Conservation (phyloP, 2,329 filamentous ascomycete species). For the Metarhizium humberi region DNA sequence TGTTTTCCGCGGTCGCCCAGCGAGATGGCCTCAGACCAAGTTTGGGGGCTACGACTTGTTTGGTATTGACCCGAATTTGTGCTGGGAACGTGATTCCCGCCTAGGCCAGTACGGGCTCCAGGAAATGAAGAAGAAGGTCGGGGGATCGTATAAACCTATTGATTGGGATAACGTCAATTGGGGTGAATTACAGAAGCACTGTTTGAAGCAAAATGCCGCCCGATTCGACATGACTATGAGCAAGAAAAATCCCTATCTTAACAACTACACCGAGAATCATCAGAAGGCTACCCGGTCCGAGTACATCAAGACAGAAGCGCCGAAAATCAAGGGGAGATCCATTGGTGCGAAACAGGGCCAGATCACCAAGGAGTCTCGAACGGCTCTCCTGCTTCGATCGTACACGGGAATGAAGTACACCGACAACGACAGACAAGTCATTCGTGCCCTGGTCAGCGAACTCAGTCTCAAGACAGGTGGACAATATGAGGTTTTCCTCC, state of each 20-base stretch:
- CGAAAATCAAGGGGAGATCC: constrained; percentile 9
- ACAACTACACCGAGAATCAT: constrained; percentile 28
- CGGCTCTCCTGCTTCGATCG: constrained; percentile 66
- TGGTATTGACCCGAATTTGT: constrained; percentile 52
- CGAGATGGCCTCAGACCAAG: constrained; percentile 47
- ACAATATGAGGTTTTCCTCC: constrained; percentile 70
- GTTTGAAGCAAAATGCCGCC: constrained; percentile 54
- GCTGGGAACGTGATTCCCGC: constrained; percentile 60
- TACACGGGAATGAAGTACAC: constrained; percentile 70
- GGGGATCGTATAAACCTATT: constrained; percentile 25
- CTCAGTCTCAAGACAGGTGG: constrained; percentile 66
- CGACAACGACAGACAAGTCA: constrained; percentile 67
- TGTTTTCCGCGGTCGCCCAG: constrained; percentile 53
- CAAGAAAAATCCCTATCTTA: constrained; percentile 33
- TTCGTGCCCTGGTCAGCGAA: constrained; percentile 73
- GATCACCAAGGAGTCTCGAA: constrained; percentile 40
- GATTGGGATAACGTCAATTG: constrained; percentile 60
- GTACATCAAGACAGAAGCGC: background rate
- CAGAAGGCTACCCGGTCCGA: constrained; percentile 2
- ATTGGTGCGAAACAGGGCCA: constrained; percentile 10
- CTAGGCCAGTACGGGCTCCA: constrained; percentile 56
- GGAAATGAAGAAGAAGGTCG: constrained; percentile 36
- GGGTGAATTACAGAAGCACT: constrained; percentile 60
- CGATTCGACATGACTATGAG: constrained; percentile 44
- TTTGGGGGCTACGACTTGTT: constrained; percentile 55